A percentile compares a stretch with the other conserved stretches of the same genome.
phyloP scores from a whole-genome alignment of 1,284 basidiomycete species.

The Rhodotorula sp. region DNA sequence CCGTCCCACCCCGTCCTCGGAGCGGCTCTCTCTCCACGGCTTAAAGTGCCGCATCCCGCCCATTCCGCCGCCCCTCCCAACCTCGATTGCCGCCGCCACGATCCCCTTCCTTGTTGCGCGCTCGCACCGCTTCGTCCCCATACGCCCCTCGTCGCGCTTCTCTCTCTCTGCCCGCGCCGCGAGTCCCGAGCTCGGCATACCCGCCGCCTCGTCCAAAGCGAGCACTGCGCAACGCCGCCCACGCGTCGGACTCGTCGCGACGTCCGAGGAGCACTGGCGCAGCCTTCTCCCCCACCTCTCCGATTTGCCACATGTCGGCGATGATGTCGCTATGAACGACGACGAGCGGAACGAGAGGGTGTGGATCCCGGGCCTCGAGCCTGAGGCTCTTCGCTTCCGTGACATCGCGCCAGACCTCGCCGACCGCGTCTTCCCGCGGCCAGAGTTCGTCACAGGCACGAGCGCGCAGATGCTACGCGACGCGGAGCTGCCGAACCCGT shows the following conservation, averaged over 20 bases:
- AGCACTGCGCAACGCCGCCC: background rate
- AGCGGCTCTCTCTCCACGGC: background rate
- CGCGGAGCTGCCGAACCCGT: background rate
- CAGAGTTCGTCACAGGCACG: background rate
- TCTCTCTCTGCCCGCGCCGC: background rate
- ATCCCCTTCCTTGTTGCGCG: background rate
- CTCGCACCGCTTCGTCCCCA: background rate
- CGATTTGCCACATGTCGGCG: conserved; percentile 7
- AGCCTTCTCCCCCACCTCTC: background rate
- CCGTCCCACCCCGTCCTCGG: background rate
- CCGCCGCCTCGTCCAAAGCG: background rate
- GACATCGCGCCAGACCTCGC: background rate
- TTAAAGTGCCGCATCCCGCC: background rate
- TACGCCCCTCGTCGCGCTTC: background rate
- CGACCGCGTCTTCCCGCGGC: background rate
- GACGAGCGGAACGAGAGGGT: background rate
- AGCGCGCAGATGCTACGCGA: background rate
- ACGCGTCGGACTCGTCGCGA: background rate
- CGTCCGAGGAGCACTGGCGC: background rate
- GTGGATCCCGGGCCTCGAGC: background rate
- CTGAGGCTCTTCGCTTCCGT: background rate
- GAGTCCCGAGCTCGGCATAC: background rate
- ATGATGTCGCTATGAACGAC: background rate
- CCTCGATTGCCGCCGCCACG: background rate
- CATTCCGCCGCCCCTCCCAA: background rate